A percentile compares a stretch with the other conserved stretches of the same genome.
Conservation (phyloP, 345 rosid species). For the Bretschneidera sinensis region DNA sequence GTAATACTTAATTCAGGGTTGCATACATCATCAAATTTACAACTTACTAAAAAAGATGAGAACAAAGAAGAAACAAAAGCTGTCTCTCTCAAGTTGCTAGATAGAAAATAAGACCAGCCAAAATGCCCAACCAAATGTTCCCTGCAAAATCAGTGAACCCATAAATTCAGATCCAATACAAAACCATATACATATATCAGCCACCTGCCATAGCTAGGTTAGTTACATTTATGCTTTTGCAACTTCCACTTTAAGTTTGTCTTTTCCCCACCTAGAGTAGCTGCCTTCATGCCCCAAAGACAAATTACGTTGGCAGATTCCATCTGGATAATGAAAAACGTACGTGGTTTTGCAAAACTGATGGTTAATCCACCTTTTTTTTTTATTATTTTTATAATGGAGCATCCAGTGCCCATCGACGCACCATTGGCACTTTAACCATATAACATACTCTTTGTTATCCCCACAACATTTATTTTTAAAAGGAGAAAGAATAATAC, state of each 20-base stretch:
- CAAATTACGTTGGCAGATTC: conserved; percentile 20
- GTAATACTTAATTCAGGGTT: too few species aligned
- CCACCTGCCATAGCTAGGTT: too few species aligned
- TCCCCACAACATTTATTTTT: too few species aligned
- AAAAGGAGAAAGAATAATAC: too few species aligned
- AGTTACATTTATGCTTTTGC: too few species aligned
- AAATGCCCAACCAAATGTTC: conserved; percentile 20
- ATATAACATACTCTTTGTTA: too few species aligned
- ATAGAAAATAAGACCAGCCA: conserved; percentile 5
- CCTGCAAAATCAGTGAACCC: conserved; percentile 20
- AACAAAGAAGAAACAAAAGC: too few species aligned
- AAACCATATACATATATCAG: too few species aligned
- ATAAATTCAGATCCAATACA: neutral
- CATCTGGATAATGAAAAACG: too few species aligned
- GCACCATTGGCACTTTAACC: too few species aligned
- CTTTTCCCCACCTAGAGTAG: neutral
- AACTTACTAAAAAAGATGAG: neutral
- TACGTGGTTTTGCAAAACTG: conserved; percentile 10
- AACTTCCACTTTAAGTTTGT: neutral
- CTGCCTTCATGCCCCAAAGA: conserved; percentile 3
- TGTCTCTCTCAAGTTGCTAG: conserved; percentile 1
- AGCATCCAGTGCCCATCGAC: conserved; percentile 6
- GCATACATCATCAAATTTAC: neutral
- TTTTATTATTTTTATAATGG: too few species aligned
- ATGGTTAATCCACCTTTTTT: neutral